phyloP scores from a whole-genome alignment of 2,329 filamentous ascomycete species.

The Hypomyces perniciosus region DNA sequence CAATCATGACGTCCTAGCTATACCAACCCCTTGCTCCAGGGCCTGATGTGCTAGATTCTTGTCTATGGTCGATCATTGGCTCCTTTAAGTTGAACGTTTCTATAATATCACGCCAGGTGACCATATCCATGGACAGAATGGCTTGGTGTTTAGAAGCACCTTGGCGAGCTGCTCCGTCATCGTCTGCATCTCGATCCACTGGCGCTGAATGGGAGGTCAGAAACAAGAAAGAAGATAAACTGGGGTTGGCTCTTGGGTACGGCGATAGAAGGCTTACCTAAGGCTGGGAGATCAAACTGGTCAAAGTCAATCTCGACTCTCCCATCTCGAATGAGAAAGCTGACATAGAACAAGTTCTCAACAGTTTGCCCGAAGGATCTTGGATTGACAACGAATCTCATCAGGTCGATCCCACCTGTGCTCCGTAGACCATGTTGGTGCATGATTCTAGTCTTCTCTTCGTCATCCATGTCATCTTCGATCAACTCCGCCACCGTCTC shows the following conservation, averaged over 20 bases:
- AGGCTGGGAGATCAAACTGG: constrained; percentile 65
- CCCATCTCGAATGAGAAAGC: constrained; percentile 87
- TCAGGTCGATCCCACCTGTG: constrained; percentile 68
- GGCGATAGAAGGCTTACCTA: constrained; percentile 55
- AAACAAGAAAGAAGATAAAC: constrained; percentile 3
- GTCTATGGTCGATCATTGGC: constrained; percentile 77
- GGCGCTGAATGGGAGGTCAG: constrained; percentile 25
- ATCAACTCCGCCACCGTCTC: constrained; percentile 38
- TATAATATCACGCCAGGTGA: constrained; percentile 74
- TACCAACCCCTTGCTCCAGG: constrained; percentile 62
- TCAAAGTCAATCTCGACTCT: constrained; percentile 69
- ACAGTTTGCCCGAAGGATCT: constrained; percentile 88
- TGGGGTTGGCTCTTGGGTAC: background rate
- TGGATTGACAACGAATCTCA: constrained; percentile 87
- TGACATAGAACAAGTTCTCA: constrained; percentile 95
- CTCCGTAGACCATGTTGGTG: constrained; percentile 58
- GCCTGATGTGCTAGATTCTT: constrained; percentile 47
- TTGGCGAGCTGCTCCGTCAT: constrained; percentile 40
- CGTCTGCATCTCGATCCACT: constrained; percentile 37
- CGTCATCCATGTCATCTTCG: constrained; percentile 41
- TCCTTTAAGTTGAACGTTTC: constrained; percentile 69
- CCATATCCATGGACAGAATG: constrained; percentile 81
- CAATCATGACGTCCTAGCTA: constrained; percentile 34
- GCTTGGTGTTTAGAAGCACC: constrained; percentile 71
- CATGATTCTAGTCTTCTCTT: constrained; percentile 49